These are phyloP conservation scores for Suillus cothurnatus DNA, from an alignment of 768 basidiomycete species.

Conservation along the genomic window DNA sequence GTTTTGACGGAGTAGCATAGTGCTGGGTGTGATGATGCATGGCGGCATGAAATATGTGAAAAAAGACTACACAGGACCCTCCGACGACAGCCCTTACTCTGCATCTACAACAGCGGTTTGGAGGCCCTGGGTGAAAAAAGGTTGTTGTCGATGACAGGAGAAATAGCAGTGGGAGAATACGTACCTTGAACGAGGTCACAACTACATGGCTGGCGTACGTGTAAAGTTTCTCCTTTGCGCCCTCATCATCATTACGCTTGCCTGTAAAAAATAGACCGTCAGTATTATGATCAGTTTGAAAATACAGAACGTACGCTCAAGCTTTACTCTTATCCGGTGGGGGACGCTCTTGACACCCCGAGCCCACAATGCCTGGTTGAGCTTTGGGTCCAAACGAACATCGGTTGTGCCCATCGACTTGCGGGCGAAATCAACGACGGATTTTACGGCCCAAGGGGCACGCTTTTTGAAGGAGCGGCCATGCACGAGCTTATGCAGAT, in stretches of 20 bases:
- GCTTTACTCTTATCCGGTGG: constrained; percentile 87
- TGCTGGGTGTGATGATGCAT: constrained; percentile 5
- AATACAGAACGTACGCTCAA: constrained; percentile 71
- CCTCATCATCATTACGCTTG: constrained; percentile 99
- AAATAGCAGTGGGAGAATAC: constrained; percentile 23
- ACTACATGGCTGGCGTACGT: constrained; percentile 86
- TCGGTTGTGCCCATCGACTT: constrained; percentile 96
- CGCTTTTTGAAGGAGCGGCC: constrained; percentile 97
- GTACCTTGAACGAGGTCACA: constrained; percentile 82
- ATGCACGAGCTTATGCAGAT: constrained; percentile 93
- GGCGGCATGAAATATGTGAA: constrained; percentile 4
- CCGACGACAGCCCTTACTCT: constrained; percentile 49
- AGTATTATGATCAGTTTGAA: constrained; percentile 5
- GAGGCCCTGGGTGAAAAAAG: constrained; percentile 59
- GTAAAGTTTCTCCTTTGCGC: constrained; percentile 96
- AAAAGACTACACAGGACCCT: constrained; percentile 6
- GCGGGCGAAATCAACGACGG: constrained; percentile 86
- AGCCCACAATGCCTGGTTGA: constrained; percentile 96
- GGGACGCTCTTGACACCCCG: constrained; percentile 94
- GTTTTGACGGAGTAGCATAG: constrained; percentile 6
- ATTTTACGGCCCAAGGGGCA: constrained; percentile 95
- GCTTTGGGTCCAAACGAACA: constrained; percentile 91
- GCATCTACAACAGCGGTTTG: constrained; percentile 83
- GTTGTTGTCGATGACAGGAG: constrained; percentile 10
- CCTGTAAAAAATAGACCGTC: constrained; percentile 45